Percentiles rank a stretch among this genome's conserved stretches.
These are phyloP conservation scores for Auriscalpium vulgare DNA, from an alignment of 768 basidiomycete genomes.

Conservation along the genomic window DNA sequence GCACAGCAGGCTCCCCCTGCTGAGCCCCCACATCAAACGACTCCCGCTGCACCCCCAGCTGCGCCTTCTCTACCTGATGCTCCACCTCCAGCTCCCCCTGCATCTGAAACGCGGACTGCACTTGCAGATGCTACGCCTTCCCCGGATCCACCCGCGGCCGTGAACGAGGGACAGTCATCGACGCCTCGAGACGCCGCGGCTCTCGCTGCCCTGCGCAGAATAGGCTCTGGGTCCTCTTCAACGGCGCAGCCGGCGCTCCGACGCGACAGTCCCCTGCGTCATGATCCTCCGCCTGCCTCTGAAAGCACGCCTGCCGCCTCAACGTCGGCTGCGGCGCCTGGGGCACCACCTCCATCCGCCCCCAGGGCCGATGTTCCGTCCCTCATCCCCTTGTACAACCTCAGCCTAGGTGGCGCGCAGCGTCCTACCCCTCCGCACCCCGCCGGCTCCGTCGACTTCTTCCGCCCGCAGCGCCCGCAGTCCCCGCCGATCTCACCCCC, in stretches of 20 bases:
- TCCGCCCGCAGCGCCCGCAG: background rate
- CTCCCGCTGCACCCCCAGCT: background rate
- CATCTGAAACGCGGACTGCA: background rate
- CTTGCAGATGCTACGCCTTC: conserved; percentile 10
- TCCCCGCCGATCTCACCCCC: background rate
- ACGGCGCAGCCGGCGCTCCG: conserved; percentile 1
- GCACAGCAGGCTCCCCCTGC: conserved; percentile 4
- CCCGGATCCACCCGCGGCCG: background rate
- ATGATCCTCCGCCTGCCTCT: conserved; percentile 1
- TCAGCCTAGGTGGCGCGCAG: background rate
- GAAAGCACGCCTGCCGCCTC: background rate
- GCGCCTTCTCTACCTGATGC: background rate
- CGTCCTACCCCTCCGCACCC: conserved; percentile 1
- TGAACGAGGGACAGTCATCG: conserved; percentile 13
- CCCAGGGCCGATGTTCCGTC: conserved; percentile 18
- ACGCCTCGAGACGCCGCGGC: conserved; percentile 52
- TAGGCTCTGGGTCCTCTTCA: conserved; percentile 15
- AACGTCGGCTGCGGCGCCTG: background rate
- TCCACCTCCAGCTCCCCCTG: background rate
- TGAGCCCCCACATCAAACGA: conserved; percentile 1
- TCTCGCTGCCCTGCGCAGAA: conserved; percentile 55
- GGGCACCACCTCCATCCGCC: conserved; percentile 8
- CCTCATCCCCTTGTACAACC: conserved; percentile 38
- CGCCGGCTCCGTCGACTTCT: background rate
- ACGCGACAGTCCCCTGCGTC: background rate